Conservation (phyloP, 768 basidiomycete genomes). For the Lactarius vividus region DNA sequence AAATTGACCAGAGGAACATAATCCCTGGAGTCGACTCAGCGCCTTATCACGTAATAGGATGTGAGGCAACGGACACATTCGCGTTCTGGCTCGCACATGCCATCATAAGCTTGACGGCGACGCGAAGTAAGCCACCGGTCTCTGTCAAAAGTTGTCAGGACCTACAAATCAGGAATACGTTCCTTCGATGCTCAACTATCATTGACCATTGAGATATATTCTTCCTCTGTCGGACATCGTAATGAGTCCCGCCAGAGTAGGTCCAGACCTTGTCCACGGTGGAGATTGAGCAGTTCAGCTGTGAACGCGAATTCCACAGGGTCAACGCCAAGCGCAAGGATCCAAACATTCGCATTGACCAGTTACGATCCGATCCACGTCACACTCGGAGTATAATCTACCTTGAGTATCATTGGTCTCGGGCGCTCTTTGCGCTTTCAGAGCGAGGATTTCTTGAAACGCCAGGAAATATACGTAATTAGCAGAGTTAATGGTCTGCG, state of each 20-base stretch:
- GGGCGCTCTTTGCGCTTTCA: conserved; percentile 37
- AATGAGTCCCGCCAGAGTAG: conserved; percentile 92
- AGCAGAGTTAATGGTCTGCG: conserved; percentile 95
- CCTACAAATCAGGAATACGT: neutral
- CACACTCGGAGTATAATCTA: conserved; percentile 36
- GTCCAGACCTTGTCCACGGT: conserved; percentile 94
- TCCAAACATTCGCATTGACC: conserved; percentile 43
- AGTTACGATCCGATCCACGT: conserved; percentile 72
- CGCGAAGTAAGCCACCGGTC: conserved; percentile 89
- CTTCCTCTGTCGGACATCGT: conserved; percentile 88
- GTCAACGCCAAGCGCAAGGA: neutral
- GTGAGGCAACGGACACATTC: conserved; percentile 46
- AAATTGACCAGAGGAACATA: conserved; percentile 92
- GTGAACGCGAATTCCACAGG: neutral
- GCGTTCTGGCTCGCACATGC: conserved; percentile 67
- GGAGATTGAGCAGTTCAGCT: conserved; percentile 46
- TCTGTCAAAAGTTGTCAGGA: conserved; percentile 46
- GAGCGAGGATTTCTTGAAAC: conserved; percentile 74
- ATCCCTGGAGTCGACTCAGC: conserved; percentile 48
- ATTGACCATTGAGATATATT: conserved; percentile 95
- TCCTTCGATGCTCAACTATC: conserved; percentile 60
- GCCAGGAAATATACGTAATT: conserved; percentile 98
- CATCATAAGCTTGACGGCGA: conserved; percentile 97
- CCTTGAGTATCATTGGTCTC: neutral
- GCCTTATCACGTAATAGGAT: neutral